phyloP scores from a whole-genome alignment of 129 eudicot genomes.

The Arctium lappa region DNA sequence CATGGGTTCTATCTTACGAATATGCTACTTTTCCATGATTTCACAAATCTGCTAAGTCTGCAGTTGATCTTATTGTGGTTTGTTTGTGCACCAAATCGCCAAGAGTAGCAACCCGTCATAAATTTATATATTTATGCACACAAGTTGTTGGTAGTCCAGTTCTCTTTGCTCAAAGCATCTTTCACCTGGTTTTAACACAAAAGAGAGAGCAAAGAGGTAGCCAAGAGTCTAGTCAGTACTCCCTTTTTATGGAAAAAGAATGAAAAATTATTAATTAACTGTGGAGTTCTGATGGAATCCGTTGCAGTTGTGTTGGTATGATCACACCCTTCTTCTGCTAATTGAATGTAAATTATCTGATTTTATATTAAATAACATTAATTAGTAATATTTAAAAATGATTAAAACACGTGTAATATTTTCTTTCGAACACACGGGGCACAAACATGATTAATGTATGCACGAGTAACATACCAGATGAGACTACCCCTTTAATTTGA shows the following conservation, averaged over 20 bases:
- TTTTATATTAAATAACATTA: background rate
- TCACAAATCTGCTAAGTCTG: background rate
- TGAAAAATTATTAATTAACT: background rate
- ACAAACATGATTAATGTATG: background rate
- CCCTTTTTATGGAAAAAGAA: background rate
- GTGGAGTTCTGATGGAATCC: too few relatives aligned
- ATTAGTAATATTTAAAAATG: background rate
- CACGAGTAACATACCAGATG: background rate
- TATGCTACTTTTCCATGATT: background rate
- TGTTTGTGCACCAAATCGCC: background rate
- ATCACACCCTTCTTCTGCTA: background rate
- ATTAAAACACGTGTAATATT: background rate
- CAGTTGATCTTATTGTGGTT: background rate
- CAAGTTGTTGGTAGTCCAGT: too few relatives aligned
- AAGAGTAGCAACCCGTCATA: too few relatives aligned
- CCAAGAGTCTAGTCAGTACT: background rate
- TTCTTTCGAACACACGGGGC: background rate
- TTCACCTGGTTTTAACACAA: too few relatives aligned
- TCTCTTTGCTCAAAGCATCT: too few relatives aligned
- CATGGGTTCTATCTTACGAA: background rate
- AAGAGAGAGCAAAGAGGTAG: background rate
- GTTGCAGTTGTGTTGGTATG: too few relatives aligned
- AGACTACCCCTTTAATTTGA: background rate
- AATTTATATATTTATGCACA: too few relatives aligned
- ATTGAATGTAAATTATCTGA: background rate